Evolutionary conservation across 768 basidiomycete species (phyloP).

Genomic region (Lactarius pseudohatsudake): DNA sequence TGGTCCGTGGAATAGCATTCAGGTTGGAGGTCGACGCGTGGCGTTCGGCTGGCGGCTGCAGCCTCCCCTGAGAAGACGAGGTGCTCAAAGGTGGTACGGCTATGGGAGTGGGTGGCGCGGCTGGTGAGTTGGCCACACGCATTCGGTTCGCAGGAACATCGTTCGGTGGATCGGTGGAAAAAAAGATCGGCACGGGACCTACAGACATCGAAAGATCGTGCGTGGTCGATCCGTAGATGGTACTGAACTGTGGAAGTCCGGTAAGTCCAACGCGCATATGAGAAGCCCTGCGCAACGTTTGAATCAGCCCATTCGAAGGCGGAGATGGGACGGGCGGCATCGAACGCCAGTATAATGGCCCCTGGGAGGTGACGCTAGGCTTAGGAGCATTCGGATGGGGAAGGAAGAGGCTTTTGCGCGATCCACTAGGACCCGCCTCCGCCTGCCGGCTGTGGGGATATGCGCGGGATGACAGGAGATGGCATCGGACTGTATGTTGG

Average conservation of each 20-base stretch:
- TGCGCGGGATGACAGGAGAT: constrained; percentile 3
- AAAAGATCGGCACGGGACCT: constrained; percentile 63
- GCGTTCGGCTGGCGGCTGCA: background rate
- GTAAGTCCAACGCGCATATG: constrained; percentile 29
- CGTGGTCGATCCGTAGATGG: constrained; percentile 61
- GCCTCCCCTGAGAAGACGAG: background rate
- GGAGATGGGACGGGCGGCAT: constrained; percentile 28
- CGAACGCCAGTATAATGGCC: constrained; percentile 59
- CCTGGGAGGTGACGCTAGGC: constrained; percentile 41
- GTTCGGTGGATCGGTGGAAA: constrained; percentile 52
- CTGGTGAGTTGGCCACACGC: constrained; percentile 29
- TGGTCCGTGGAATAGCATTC: constrained; percentile 49
- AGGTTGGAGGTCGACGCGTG: background rate
- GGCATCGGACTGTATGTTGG: constrained; percentile 14
- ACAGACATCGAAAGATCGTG: constrained; percentile 48
- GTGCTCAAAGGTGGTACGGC: background rate
- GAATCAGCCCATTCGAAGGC: constrained; percentile 33
- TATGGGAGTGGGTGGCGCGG: constrained; percentile 24
- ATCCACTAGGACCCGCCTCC: constrained; percentile 24
- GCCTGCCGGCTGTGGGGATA: constrained; percentile 31
- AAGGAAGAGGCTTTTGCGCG: constrained; percentile 46
- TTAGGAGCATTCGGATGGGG: constrained; percentile 59
- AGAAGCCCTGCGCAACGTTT: constrained; percentile 31
- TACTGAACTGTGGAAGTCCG: constrained; percentile 42
- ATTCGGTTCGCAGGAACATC: constrained; percentile 36